Percentiles rank a stretch among this genome's conserved stretches.
These are phyloP conservation scores for Graphiopsis chlorocephala DNA, from an alignment of 2,329 filamentous ascomycete genomes.

Conservation along the genomic window DNA sequence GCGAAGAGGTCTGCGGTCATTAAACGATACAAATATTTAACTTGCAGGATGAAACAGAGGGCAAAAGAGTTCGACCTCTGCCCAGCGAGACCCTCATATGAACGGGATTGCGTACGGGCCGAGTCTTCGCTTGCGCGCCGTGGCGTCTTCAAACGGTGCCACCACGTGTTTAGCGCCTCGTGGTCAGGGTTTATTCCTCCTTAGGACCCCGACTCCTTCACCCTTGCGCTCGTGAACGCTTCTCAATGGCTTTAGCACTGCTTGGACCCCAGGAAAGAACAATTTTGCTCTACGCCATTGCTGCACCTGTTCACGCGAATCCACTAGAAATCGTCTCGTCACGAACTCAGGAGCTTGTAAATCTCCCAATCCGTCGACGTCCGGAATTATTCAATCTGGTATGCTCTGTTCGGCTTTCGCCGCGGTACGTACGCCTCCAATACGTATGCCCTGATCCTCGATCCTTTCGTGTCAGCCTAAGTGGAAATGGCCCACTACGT, in stretches of 20 bases:
- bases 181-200: not conserved
- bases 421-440: not conserved
- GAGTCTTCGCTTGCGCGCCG: not conserved
- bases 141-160: not conserved
- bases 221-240: not conserved
- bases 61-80: not conserved
- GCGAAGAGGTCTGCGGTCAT: not conserved
- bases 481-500: constrained; percentile 1
- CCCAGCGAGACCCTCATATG: not conserved
- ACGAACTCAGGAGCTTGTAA: not conserved
- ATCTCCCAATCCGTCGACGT: not conserved
- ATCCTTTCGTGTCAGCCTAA: constrained; percentile 1
- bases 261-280: not conserved
- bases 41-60: not conserved
- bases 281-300: not conserved
- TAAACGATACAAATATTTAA: not conserved
- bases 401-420: constrained; percentile 8
- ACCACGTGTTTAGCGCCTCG: not conserved
- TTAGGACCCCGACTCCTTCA: not conserved
- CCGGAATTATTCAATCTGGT: not conserved
- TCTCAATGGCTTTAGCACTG: not conserved
- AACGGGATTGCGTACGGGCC: not conserved
- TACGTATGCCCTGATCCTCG: constrained; percentile 9
- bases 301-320: not conserved
- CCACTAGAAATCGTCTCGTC: not conserved